Percentiles rank a stretch among this genome's conserved stretches.
These are phyloP conservation scores for Cronartium ribicola DNA, from an alignment of 1,284 basidiomycete genomes.

Conservation along the genomic window DNA sequence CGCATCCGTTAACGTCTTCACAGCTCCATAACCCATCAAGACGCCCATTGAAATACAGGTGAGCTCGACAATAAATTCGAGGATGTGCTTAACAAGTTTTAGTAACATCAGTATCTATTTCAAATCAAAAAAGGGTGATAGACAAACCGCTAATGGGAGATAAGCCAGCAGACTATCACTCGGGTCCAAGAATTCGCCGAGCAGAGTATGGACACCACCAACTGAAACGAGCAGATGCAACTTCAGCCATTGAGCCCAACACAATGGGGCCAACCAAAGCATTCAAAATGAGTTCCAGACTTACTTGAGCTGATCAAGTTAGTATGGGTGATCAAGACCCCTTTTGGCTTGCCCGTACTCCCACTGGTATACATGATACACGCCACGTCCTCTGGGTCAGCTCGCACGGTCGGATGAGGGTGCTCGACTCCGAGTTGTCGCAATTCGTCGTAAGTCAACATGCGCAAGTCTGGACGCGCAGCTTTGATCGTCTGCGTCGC, in stretches of 20 bases:
- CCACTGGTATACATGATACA: conserved; percentile 98
- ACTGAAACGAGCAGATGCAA: conserved; percentile 52
- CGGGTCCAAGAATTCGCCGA: conserved; percentile 68
- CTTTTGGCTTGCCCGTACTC: conserved; percentile 88
- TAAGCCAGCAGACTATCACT: conserved; percentile 58
- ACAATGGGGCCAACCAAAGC: background rate
- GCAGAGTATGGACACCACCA: conserved; percentile 68
- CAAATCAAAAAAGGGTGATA: conserved; percentile 47
- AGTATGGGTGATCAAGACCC: conserved; percentile 79
- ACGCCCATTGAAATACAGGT: conserved; percentile 58
- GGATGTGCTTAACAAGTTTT: conserved; percentile 20
- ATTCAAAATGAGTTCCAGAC: background rate
- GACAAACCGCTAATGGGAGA: conserved; percentile 39
- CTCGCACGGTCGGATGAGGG: conserved; percentile 59
- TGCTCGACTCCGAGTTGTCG: conserved; percentile 62
- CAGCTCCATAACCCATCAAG: conserved; percentile 78
- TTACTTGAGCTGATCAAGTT: conserved; percentile 71
- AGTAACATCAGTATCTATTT: background rate
- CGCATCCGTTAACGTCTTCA: conserved; percentile 93
- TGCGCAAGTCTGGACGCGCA: conserved; percentile 54
- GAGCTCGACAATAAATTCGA: conserved; percentile 42
- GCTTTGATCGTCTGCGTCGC: conserved; percentile 49
- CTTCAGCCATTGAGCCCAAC: conserved; percentile 46
- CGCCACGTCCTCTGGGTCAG: conserved; percentile 60
- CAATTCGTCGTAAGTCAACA: conserved; percentile 68